Base-by-base conservation (phyloP, 371 early-diverging fungal species). In the Apophysomyces sp. region DNA sequence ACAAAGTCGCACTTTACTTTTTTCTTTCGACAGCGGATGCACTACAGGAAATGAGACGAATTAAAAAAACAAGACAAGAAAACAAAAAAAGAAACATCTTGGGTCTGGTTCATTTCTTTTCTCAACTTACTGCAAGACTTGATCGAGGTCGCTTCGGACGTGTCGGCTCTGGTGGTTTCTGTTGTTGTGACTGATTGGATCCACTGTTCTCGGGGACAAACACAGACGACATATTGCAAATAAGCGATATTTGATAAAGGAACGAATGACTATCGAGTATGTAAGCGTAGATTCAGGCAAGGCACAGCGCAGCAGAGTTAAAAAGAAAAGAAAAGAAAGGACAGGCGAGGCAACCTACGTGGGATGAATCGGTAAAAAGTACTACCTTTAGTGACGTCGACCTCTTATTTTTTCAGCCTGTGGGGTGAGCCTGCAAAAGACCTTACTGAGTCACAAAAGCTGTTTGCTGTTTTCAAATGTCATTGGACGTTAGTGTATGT, bases 1-100 rank as follows among this genome's bases (percentile, higher is more conserved):
- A 84, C 82, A 55, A 82, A 82, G 65, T 86, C 85, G 66, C 87
- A 86, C 57, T 86, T 86, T 56, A 86, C 82, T 62, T 84, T 86
- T 52, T 84, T 86, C 70, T 86, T 86, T 56, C 85, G 78, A 68
- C 86, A 86, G 15, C 81, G 78, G 63, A 78, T 78, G 55, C 81
- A 81, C 81, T 81, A 11, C 44, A 11, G 34, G 34, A 34, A 34
- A 34, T 11, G 34, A 8, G 13, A 34, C 7, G 34, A 34, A 13
- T 11, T 13, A 1, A 34, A 34, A 12, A 34, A 12, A 1, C 3
- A 44, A 55, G 21, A 55, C 39, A 54, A 16, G 36, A 31, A 24
- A 30, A 39, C 32, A 44, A 26, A 24, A 11, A 21, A 18, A 9
- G 21, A 44, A 44, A 44, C 24, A 44, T 18, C 44, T 9, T n/a